These are phyloP conservation scores for Saccharomycopsis sp. DNA, from an alignment of 805 yeast genomes.

Conservation along the genomic window DNA sequence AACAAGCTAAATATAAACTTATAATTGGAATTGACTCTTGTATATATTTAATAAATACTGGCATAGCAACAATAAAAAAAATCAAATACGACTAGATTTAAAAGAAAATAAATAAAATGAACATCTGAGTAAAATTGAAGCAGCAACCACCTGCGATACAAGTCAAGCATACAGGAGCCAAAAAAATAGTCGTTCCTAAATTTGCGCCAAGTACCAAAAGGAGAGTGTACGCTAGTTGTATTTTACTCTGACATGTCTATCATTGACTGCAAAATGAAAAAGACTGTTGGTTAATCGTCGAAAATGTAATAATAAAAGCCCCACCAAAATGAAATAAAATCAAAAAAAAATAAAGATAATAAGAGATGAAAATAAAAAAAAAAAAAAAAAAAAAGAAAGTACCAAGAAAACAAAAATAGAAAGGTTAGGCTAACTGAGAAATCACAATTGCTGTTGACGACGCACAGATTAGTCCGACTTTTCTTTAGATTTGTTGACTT, in stretches of 20 bases:
- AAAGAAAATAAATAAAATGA: background rate
- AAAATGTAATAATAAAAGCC: background rate
- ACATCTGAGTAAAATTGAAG: no score
- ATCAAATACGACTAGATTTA: background rate
- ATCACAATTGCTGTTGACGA: no score
- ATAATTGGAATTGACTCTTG: background rate
- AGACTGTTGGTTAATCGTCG: background rate
- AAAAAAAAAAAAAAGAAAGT: background rate
- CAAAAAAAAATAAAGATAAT: constrained; percentile 3
- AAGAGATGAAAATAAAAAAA: background rate
- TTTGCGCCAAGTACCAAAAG: constrained; percentile 1
- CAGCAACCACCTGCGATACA: no score
- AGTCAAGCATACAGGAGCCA: no score
- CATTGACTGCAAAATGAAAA: background rate
- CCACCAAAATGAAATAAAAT: background rate
- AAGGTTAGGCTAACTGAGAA: no score
- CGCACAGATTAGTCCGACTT: constrained; percentile 10
- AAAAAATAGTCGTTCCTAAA: background rate
- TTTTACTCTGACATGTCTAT: no score
- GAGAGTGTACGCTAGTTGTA: no score
- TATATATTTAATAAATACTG: no score
- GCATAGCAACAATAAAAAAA: background rate
- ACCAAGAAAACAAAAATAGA: background rate
- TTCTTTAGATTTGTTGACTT: constrained; percentile 12
- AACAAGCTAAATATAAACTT: constrained; percentile 24